Evolutionary conservation across 2,329 filamentous ascomycete species (phyloP).

Genomic region (Meredithiella fracta): DNA sequence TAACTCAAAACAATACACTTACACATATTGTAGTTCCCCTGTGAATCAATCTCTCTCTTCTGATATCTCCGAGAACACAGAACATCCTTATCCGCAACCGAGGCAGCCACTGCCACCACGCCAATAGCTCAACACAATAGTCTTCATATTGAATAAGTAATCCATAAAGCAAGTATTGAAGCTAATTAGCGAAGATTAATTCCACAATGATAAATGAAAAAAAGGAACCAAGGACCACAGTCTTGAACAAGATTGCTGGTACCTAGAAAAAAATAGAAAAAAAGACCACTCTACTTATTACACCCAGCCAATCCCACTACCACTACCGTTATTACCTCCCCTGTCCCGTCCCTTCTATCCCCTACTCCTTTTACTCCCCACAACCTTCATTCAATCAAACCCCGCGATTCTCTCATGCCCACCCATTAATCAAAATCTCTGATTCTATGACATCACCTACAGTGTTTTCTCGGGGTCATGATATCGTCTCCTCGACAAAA

Average conservation of each 20-base stretch:
- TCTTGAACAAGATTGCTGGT: no score
- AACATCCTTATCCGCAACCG: slow-evolving; percentile 27
- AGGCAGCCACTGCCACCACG: slow-evolving; percentile 16
- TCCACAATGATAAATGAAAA: background rate
- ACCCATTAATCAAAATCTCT: no score
- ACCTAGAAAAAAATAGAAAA: no score
- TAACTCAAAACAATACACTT: slow-evolving; percentile 15
- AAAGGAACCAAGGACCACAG: background rate
- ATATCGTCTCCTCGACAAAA: no score
- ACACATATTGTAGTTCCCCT: slow-evolving; percentile 38
- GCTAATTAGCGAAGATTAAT: background rate
- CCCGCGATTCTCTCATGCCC: no score
- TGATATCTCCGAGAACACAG: slow-evolving; percentile 31
- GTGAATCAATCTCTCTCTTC: slow-evolving; percentile 33
- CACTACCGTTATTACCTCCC: background rate
- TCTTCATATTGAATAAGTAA: slow-evolving; percentile 4
- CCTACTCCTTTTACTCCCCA: background rate
- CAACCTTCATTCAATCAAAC: no score
- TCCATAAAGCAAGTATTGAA: background rate
- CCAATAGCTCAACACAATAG: slow-evolving; percentile 14
- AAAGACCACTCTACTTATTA: no score
- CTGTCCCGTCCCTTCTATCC: background rate
- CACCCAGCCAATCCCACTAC: no score
- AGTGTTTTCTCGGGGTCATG: no score
- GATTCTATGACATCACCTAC: no score